Evolutionary conservation across 2,329 filamentous ascomycete species (phyloP).

Genomic region (Onygenales sp.): DNA sequence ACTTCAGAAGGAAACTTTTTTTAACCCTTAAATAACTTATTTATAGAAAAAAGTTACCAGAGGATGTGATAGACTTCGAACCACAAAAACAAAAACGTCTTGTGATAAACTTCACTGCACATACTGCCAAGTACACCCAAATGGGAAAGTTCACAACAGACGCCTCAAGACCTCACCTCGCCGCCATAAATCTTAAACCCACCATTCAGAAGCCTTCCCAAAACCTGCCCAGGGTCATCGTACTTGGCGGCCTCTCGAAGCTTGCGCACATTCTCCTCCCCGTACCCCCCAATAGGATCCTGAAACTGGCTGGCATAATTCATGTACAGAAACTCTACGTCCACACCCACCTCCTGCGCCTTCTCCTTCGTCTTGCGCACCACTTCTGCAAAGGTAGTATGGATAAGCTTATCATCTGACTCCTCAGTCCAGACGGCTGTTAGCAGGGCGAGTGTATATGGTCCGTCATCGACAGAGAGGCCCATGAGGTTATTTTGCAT

Average conservation of each 20-base stretch:
- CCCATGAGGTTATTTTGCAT: constrained; percentile 27
- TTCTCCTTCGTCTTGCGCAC: constrained; percentile 18
- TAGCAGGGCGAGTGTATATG: constrained; percentile 20
- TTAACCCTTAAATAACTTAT: too few species aligned
- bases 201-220: too few species aligned
- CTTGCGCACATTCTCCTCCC: constrained; percentile 22
- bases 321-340: constrained; percentile 34
- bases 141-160: too few species aligned
- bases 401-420: constrained; percentile 22
- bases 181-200: too few species aligned
- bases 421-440: constrained; percentile 21
- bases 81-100: too few species aligned
- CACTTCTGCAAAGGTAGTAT: constrained; percentile 17
- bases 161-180: too few species aligned
- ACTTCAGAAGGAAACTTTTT: too few species aligned
- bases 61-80: too few species aligned
- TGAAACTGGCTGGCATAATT: constrained; percentile 40
- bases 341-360: constrained; percentile 20
- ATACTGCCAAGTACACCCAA: too few species aligned
- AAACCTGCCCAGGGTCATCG: constrained; percentile 9
- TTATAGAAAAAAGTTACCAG: too few species aligned
- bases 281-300: constrained; percentile 34
- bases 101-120: too few species aligned
- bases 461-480: constrained; percentile 16
- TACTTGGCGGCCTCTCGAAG: constrained; percentile 11